Evolutionary conservation across 305 asterid genomes (phyloP), one percentile per base, ranked within the genome.

Genomic region (Vinca major): DNA sequence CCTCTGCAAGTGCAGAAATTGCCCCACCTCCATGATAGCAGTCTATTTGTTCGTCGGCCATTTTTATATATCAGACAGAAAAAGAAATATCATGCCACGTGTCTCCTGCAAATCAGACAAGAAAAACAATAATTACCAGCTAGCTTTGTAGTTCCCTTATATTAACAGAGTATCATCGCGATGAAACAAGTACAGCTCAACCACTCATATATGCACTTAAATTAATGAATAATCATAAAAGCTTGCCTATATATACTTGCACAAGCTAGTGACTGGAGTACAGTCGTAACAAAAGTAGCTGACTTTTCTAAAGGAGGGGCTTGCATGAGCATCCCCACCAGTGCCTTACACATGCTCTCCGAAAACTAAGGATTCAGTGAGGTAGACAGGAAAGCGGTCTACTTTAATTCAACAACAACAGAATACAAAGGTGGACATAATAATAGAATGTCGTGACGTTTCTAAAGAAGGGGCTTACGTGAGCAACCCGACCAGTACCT

Each of bases 1-100:
- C 97, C 65, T 84, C 95, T 66, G 83, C 82, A 26, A 26, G 33
- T 61, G 80, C 89, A 78, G 92, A 81, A 77, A 89, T 74, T 85
- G 95, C 80, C 75, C 71, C 81, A 87, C 92, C 70, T 90, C 95
- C 33, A 26, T 26, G 33, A 26, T 26, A 26, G 69, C 60, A 89
- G 74, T 85, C 92, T 77, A 86, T 67, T 72, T 87, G 91, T 70
- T 89, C 92, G 6, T 83, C 91, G 17, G 76, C 70, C 68, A 68
- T 75, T 10, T 86, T 87, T 26, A 26, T 83, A 90, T 91, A 86
- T 90, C 62, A 48, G 76, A 65, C 78, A 65, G 71, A 76, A 68
- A 71, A 71, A 51, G 61, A 72, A 74, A 70, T 62, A 71, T 75
- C 74, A 17, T 64, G 69, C 40, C 67, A 71, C 36, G 63, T 72